Evolutionary conservation across 352 stramenopile genomes (phyloP).

Genomic region (Peronosclerospora sorghi): DNA sequence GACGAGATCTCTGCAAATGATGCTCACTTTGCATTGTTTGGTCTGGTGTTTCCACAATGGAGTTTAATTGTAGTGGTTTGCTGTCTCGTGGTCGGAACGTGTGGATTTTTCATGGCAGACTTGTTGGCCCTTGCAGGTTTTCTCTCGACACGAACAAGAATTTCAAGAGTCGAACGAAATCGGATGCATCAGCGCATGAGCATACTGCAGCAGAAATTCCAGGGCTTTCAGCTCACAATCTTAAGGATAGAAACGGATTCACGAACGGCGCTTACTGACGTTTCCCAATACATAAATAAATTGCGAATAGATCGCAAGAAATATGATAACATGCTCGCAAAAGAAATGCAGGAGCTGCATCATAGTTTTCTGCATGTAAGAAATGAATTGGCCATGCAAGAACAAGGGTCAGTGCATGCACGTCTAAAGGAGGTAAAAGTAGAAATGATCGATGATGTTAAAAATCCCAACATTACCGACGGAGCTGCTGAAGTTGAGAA

Average conservation of each 20-base stretch:
- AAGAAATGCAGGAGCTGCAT: constrained; percentile 56
- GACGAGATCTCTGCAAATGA: not conserved
- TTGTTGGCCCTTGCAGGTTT: constrained; percentile 24
- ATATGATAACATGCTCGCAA: constrained; percentile 47
- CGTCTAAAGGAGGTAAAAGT: constrained; percentile 23
- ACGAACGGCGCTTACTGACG: constrained; percentile 38
- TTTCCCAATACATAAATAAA: constrained; percentile 29
- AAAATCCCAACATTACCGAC: not conserved
- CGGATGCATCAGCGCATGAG: constrained; percentile 38
- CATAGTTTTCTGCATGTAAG: constrained; percentile 36
- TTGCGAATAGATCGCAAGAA: constrained; percentile 41
- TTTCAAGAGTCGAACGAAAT: constrained; percentile 23
- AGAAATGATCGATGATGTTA: not conserved
- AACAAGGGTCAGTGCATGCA: constrained; percentile 36
- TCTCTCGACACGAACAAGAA: constrained; percentile 17
- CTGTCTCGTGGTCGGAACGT: constrained; percentile 30
- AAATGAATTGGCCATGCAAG: constrained; percentile 42
- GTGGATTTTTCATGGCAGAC: constrained; percentile 50
- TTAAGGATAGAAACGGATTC: constrained; percentile 45
- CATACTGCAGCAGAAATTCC: constrained; percentile 40
- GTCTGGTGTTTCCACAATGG: constrained; percentile 26
- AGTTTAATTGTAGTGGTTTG: constrained; percentile 27
- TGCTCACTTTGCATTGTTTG: not conserved
- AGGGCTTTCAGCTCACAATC: constrained; percentile 31
- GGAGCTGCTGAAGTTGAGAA: not conserved